A percentile compares a stretch with the other conserved stretches of the same genome.
These are phyloP conservation scores for Psophocarpus tetragonolobus DNA, from an alignment of 306 rosid genomes.

Conservation along the genomic window DNA sequence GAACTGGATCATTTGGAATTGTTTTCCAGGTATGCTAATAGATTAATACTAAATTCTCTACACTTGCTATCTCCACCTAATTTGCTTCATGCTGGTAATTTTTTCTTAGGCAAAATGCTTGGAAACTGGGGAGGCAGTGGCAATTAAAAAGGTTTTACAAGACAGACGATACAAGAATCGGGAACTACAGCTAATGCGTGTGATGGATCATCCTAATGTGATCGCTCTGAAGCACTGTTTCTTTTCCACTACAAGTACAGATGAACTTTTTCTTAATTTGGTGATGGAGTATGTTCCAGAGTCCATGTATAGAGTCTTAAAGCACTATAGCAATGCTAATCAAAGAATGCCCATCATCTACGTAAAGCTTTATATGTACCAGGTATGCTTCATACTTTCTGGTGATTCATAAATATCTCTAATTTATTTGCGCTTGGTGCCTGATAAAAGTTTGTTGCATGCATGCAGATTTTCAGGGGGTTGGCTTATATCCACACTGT, in stretches of 20 bases:
- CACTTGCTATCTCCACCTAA: neutral
- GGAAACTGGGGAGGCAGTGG: slow-evolving; percentile 94
- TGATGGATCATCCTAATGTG: slow-evolving; percentile 97
- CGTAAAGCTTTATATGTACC: slow-evolving; percentile 92
- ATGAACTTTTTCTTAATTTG: slow-evolving; percentile 93
- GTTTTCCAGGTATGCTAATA: slow-evolving; percentile 78
- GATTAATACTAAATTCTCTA: neutral
- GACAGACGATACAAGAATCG: slow-evolving; percentile 91
- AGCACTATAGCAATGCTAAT: slow-evolving; percentile 76
- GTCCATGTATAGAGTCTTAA: slow-evolving; percentile 81
- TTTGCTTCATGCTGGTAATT: slow-evolving; percentile 4
- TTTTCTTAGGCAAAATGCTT: slow-evolving; percentile 79
- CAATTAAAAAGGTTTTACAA: slow-evolving; percentile 91
- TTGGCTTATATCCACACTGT: slow-evolving; percentile 88
- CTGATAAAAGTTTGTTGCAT: slow-evolving; percentile 14
- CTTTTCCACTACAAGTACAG: slow-evolving; percentile 87
- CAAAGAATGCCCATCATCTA: slow-evolving; percentile 89
- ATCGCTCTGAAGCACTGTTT: slow-evolving; percentile 90
- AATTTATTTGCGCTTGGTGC: slow-evolving; percentile 6
- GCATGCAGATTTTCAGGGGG: slow-evolving; percentile 84
- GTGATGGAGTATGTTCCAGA: slow-evolving; percentile 99
- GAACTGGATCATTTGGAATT: slow-evolving; percentile 93
- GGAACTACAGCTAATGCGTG: slow-evolving; percentile 93
- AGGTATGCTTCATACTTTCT: slow-evolving; percentile 47
- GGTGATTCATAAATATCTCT: slow-evolving; percentile 1